A percentile compares a stretch with the other conserved stretches of the same genome.
phyloP scores from a whole-genome alignment of 768 basidiomycete genomes.

The Rhodotorula sphaerocarpa region DNA sequence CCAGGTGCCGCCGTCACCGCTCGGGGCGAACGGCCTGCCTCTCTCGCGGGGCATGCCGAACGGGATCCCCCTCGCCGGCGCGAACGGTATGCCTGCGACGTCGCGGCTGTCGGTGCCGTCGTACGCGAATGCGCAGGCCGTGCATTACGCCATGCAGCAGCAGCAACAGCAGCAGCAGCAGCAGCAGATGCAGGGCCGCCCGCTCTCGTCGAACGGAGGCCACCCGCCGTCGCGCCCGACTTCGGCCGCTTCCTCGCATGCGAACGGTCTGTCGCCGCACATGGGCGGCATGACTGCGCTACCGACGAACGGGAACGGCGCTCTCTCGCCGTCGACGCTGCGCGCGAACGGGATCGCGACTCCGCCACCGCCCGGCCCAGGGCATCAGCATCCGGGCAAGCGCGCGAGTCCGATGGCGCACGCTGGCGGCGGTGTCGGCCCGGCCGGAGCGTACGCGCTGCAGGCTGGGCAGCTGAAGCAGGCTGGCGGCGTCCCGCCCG shows the following conservation, averaged over 20 bases:
- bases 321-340: not conserved
- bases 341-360: not conserved
- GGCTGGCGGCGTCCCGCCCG: not conserved
- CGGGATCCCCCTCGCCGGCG: slow-evolving; percentile 12
- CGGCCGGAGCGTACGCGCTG: not conserved
- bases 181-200: slow-evolving; percentile 5
- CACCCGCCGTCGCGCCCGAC: slow-evolving; percentile 13
- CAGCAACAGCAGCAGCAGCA: slow-evolving; percentile 11
- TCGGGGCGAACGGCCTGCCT: slow-evolving; percentile 12
- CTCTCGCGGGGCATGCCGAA: slow-evolving; percentile 9
- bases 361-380: not conserved
- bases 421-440: not conserved
- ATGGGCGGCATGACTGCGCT: not conserved
- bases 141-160: slow-evolving; percentile 20
- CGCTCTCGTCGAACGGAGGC: slow-evolving; percentile 6
- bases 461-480: not conserved
- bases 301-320: not conserved
- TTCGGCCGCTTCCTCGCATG: slow-evolving; percentile 1
- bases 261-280: slow-evolving; percentile 1
- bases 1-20: not conserved
- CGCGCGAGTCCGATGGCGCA: not conserved
- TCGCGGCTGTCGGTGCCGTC: slow-evolving; percentile 27
- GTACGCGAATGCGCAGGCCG: slow-evolving; percentile 21
- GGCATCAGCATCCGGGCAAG: not conserved
- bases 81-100: slow-evolving; percentile 21